Conservation (phyloP, 2,329 filamentous ascomycete species). For the Arachnopeziza araneosa region DNA sequence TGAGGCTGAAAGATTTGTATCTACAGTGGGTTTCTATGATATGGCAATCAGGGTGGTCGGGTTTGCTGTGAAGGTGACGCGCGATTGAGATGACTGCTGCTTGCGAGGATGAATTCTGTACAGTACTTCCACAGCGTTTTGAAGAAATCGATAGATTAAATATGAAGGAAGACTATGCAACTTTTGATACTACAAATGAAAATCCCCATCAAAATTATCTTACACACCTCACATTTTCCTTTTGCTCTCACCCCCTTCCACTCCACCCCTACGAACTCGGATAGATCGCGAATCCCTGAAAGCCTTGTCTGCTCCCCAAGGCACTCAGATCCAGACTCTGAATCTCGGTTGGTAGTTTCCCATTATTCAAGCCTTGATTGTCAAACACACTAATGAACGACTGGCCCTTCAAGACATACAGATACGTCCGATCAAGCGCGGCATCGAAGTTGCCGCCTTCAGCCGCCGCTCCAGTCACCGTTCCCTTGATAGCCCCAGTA, state of each 20-base stretch:
- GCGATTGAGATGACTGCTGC: too few species aligned
- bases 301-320: slow-evolving; percentile 11
- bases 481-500: slow-evolving; percentile 7
- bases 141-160: too few species aligned
- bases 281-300: slow-evolving; percentile 16
- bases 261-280: neutral
- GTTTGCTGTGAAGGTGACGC: too few species aligned
- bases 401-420: slow-evolving; percentile 12
- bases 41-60: too few species aligned
- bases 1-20: too few species aligned
- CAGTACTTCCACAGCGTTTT: too few species aligned
- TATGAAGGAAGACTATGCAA: too few species aligned
- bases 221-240: neutral
- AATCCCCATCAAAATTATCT: neutral
- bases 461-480: neutral
- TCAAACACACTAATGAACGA: slow-evolving; percentile 3
- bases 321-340: slow-evolving; percentile 13
- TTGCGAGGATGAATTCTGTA: too few species aligned
- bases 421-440: slow-evolving; percentile 5
- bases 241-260: neutral
- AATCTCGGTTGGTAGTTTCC: neutral
- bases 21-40: too few species aligned
- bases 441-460: slow-evolving; percentile 11
- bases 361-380: slow-evolving; percentile 2
- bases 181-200: too few species aligned